Conservation (phyloP, 495 filamentous ascomycete species). For the Aspergillus bertholletiae region DNA sequence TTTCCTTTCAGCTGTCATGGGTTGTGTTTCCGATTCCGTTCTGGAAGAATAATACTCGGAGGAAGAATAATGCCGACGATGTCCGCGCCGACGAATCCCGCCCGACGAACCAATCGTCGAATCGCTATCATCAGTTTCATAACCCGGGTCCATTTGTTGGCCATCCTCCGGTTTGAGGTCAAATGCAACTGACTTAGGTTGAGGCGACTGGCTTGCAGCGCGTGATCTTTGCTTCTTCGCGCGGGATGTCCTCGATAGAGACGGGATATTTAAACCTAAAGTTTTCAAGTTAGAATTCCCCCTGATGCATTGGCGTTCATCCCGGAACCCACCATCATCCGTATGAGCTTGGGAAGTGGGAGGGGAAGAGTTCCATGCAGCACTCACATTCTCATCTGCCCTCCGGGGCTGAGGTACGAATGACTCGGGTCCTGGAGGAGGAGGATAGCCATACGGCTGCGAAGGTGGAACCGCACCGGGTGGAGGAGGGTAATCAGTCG, state of each 20-base stretch:
- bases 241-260: conserved; percentile 6
- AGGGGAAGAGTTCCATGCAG: conserved; percentile 32
- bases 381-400: conserved; percentile 57
- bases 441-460: conserved; percentile 43
- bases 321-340: conserved; percentile 44
- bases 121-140: conserved; percentile 44
- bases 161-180: conserved; percentile 22
- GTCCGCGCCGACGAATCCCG: conserved; percentile 13
- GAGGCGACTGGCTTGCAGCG: conserved; percentile 25
- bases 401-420: conserved; percentile 42
- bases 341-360: conserved; percentile 33
- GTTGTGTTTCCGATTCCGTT: background rate
- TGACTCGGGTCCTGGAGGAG: conserved; percentile 34
- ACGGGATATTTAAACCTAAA: conserved; percentile 24
- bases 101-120: conserved; percentile 29
- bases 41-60: conserved; percentile 19
- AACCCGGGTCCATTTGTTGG: conserved; percentile 24
- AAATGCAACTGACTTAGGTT: conserved; percentile 38
- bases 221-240: conserved; percentile 11
- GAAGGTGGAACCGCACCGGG: conserved; percentile 39
- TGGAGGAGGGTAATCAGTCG: conserved; percentile 44
- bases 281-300: background rate
- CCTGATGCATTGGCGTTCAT: conserved; percentile 5
- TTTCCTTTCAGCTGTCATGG: background rate
- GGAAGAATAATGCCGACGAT: conserved; percentile 27